Base-by-base conservation (phyloP, 108 stramenopile genomes). In the Nitzschia sp. region DNA sequence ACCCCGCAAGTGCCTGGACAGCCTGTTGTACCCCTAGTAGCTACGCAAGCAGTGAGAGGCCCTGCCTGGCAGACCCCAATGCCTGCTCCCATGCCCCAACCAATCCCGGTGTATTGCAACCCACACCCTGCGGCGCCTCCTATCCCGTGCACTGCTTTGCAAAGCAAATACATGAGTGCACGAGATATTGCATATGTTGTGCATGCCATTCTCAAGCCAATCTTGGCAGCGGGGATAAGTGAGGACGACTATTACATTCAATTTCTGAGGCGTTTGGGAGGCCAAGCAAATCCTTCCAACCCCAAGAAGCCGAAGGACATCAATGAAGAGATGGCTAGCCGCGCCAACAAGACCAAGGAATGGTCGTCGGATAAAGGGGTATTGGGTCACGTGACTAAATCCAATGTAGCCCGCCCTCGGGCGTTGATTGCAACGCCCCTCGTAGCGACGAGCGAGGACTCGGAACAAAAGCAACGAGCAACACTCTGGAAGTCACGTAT, bases 401-500 rank as follows among this genome's bases (percentile, higher is more conserved):
- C 85, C 2, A 85, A 91, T 66, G 90, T 90, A 15, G 81, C 81
- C 21, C 78, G 93, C 3, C 93, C 93, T 11, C 83, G 85, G 38
- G 89, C 93, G 0, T 69, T 91, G 79, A 79, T 94, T 68, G 81
- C 80, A n/a, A 85, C 80, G 2, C 82, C 89, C 15, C 72, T 73
- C 8, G 44, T 64, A 38, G 56, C 50, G 22, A 73, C 63, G 5
- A 68, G 72, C 15, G 61, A 72, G 21, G 68, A 71, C 29, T 60
- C 35, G 29, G 79, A 78, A 44, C 82, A 82, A 35, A 69, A 73
- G 25, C 72, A 72, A 35, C 71, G 85, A 29, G 82, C 85, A 4
- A 73, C 73, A 32, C 60, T 90, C 25, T 94, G 93, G 90, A 91
- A 89, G 62, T 84, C 90, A 38, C 84, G 93, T n/a, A 76, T 91